phyloP scores from a whole-genome alignment of 306 rosid genomes.

The Biancaea sappan region DNA sequence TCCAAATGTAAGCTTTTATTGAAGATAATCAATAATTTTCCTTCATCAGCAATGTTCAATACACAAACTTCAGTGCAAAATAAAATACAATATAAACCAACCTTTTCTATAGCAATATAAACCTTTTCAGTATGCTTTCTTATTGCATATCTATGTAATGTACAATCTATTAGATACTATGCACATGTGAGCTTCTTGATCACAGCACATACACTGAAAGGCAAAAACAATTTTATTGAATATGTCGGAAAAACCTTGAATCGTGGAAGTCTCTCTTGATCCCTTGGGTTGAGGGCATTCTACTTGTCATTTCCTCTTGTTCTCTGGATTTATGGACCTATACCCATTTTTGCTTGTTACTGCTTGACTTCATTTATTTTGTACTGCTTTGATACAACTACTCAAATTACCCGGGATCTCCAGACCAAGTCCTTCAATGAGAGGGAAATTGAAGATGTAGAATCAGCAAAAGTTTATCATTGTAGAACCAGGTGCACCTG shows the following conservation, averaged over 20 bases:
- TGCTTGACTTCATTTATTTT: constrained; percentile 62
- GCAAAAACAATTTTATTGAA: constrained; percentile 50
- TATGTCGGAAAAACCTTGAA: constrained; percentile 72
- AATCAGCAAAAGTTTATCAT: constrained; percentile 37
- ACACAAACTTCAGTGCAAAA: too few species aligned
- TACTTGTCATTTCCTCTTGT: constrained; percentile 85
- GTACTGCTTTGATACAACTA: constrained; percentile 87
- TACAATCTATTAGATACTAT: constrained; percentile 89
- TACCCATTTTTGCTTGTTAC: constrained; percentile 78
- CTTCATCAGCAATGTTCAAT: too few species aligned
- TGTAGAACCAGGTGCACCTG: constrained; percentile 30
- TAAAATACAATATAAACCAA: too few species aligned
- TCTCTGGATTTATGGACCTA: constrained; percentile 91
- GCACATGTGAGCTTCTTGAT: constrained; percentile 91
- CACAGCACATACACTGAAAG: constrained; percentile 70
- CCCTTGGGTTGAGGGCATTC: constrained; percentile 86
- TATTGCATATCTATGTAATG: constrained; percentile 83
- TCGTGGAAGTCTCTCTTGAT: constrained; percentile 84
- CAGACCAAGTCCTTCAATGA: constrained; percentile 59
- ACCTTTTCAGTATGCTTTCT: constrained; percentile 85
- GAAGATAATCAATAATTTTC: too few species aligned
- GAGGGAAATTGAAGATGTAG: constrained; percentile 27
- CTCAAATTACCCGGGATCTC: constrained; percentile 69
- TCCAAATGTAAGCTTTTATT: too few species aligned
- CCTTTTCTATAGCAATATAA: too few species aligned